Percentiles rank a stretch among this genome's conserved stretches.
Conservation (phyloP, 208 protist species). For the Wallacemonas sp. region DNA sequence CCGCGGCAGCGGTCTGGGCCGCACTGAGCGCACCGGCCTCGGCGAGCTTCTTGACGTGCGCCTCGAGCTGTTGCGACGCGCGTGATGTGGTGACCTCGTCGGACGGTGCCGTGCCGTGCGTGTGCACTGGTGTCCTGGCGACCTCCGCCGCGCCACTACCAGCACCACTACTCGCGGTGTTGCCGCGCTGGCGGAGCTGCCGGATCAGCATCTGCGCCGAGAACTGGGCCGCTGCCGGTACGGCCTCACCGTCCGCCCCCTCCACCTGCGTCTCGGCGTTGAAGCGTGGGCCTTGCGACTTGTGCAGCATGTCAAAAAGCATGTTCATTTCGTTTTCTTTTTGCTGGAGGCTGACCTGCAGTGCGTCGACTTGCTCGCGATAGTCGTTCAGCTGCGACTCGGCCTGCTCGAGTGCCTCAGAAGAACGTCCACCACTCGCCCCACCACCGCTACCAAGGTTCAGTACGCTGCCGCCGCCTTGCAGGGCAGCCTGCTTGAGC, state of each 20-base stretch:
- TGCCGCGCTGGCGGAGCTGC: neutral
- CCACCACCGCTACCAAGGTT: neutral
- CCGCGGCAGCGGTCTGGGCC: slow-evolving; percentile 39
- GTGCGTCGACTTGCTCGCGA: slow-evolving; percentile 48
- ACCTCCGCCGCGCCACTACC: no score
- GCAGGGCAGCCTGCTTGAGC: slow-evolving; percentile 44
- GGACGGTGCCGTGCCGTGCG: neutral
- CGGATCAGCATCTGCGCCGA: slow-evolving; percentile 2
- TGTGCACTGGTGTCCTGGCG: neutral
- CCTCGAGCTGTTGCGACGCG: neutral
- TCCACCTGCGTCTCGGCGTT: slow-evolving; percentile 55
- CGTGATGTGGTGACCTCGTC: no score
- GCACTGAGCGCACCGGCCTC: slow-evolving; percentile 23
- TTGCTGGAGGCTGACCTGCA: slow-evolving; percentile 84
- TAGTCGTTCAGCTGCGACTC: slow-evolving; percentile 29
- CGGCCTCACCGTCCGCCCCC: neutral
- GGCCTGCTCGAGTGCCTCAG: neutral
- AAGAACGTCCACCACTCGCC: slow-evolving; percentile 3
- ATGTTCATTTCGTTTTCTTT: slow-evolving; percentile 93
- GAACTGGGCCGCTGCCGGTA: neutral
- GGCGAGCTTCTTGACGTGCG: slow-evolving; percentile 23
- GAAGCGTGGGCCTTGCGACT: slow-evolving; percentile 40
- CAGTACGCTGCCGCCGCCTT: neutral
- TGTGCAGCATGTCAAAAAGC: slow-evolving; percentile 86
- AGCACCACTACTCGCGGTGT: no score